A percentile compares a stretch with the other conserved stretches of the same genome.
Evolutionary conservation across 208 protist species (phyloP).

Genomic region (Tritrichomonas foetus): DNA sequence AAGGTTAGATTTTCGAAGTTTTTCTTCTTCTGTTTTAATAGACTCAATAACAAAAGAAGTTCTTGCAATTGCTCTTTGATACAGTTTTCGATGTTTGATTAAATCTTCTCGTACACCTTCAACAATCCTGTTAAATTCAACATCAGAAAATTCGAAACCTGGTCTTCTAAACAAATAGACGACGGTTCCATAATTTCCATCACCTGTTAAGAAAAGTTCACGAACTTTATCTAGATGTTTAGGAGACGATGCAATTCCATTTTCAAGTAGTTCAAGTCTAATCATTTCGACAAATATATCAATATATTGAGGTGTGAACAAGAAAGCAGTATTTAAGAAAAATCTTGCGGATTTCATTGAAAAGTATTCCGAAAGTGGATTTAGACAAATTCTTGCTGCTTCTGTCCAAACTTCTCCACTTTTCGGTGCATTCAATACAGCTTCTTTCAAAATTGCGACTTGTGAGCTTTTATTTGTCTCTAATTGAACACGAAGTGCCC

Average conservation of each 20-base stretch:
- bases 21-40: background rate
- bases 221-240: background rate
- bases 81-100: background rate
- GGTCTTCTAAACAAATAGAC: conserved; percentile 37
- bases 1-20: background rate
- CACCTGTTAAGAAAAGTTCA: background rate
- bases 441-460: conserved; percentile 62
- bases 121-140: background rate
- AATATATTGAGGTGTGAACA: conserved; percentile 78
- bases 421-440: conserved; percentile 67
- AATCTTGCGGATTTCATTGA: conserved; percentile 53
- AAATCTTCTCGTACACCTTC: background rate
- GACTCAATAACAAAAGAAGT: background rate
- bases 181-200: conserved; percentile 31
- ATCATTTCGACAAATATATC: conserved; percentile 75
- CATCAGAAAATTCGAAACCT: background rate
- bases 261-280: conserved; percentile 51
- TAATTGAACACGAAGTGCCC: conserved; percentile 72
- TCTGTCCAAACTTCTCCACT: conserved; percentile 78
- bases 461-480: conserved; percentile 54
- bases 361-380: conserved; percentile 56
- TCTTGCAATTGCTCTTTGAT: background rate
- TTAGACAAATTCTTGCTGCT: conserved; percentile 67
- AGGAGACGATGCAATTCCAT: background rate
- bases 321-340: conserved; percentile 68